phyloP scores from a whole-genome alignment of 2,329 filamentous ascomycete genomes.

The Ophiostoma sp. region DNA sequence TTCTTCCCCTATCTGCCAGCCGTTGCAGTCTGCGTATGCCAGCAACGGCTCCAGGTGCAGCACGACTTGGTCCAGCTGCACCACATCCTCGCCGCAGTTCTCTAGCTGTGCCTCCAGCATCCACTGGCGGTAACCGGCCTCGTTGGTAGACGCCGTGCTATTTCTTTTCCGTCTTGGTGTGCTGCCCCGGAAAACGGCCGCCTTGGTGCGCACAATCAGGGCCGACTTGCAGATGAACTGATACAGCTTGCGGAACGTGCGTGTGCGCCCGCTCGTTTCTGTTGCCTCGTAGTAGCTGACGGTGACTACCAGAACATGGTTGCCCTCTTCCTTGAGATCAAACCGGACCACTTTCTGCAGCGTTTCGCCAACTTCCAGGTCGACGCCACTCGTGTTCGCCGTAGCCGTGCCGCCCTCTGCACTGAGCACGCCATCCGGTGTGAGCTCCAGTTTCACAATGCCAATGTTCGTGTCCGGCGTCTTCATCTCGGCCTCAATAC shows the following conservation, averaged over 20 bases:
- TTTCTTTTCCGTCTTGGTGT: conserved; percentile 15
- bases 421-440: conserved; percentile 30
- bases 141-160: conserved; percentile 27
- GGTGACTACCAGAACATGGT: conserved; percentile 87
- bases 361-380: conserved; percentile 59
- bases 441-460: conserved; percentile 55
- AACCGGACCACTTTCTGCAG: conserved; percentile 78
- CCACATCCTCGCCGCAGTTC: conserved; percentile 79
- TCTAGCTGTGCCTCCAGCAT: conserved; percentile 91
- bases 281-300: conserved; percentile 88
- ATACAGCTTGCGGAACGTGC: conserved; percentile 91
- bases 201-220: conserved; percentile 85
- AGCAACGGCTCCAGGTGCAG: conserved; percentile 51
- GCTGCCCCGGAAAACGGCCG: conserved; percentile 48
- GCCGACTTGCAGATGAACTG: conserved; percentile 92
- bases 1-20: conserved; percentile 13
- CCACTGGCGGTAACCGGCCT: conserved; percentile 47
- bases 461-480: conserved; percentile 57
- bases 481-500: conserved; percentile 90
- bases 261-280: conserved; percentile 62
- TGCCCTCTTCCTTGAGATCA: conserved; percentile 88
- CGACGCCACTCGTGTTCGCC: conserved; percentile 31
- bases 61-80: conserved; percentile 66
- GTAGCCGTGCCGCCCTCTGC: conserved; percentile 15
- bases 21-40: conserved; percentile 49